Evolutionary conservation across 139 green algal genomes (phyloP).

Genomic region (Ulvella scutata): DNA sequence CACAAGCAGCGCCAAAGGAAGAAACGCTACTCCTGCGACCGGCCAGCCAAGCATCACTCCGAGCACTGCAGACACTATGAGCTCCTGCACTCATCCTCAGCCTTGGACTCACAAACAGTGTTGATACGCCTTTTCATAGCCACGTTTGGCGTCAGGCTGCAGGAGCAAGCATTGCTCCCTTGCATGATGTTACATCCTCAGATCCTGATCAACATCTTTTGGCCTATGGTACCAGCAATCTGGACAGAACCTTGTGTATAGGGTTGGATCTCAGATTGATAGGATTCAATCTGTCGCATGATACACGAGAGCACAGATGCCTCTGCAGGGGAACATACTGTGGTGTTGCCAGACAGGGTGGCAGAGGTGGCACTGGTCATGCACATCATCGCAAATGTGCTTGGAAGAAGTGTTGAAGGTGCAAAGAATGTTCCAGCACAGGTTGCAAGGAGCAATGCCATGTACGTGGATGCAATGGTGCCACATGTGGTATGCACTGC

Average conservation of each 20-base stretch:
- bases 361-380: conserved; percentile 39
- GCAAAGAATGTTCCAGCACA: conserved; percentile 41
- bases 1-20: neutral
- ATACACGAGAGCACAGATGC: neutral
- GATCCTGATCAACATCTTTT: conserved; percentile 1
- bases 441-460: conserved; percentile 29
- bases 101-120: neutral
- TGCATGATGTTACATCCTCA: no score
- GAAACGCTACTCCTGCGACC: conserved; percentile 29
- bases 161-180: no score
- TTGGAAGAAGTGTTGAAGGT: conserved; percentile 51
- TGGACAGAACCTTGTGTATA: no score
- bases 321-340: no score
- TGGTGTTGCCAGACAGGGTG: conserved; percentile 16
- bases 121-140: no score
- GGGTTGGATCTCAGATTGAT: no score
- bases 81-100: conserved; percentile 5
- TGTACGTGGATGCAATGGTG: neutral
- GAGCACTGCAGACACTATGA: conserved; percentile 24
- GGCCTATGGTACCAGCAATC: neutral
- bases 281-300: neutral
- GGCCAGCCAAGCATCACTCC: conserved; percentile 64
- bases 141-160: no score
- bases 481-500: conserved; percentile 6
- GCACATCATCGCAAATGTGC: conserved; percentile 59